These are phyloP conservation scores for Phlegmacium glaucopus DNA, from an alignment of 768 basidiomycete species.

Conservation along the genomic window DNA sequence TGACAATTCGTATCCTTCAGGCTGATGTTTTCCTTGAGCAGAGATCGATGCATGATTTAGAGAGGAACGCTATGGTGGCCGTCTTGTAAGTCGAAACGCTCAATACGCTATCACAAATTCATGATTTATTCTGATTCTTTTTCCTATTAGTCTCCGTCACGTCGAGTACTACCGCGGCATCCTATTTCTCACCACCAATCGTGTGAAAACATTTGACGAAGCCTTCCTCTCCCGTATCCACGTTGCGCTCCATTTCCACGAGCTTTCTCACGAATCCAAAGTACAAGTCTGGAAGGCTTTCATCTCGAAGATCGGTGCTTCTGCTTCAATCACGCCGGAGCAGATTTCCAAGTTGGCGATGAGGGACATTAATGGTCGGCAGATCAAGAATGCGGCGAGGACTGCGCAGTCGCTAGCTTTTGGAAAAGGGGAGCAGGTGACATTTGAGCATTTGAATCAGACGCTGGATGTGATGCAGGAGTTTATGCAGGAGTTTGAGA, in stretches of 20 bases:
- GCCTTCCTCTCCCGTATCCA: conserved; percentile 69
- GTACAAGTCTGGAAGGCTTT: conserved; percentile 65
- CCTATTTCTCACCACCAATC: conserved; percentile 55
- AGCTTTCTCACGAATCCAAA: conserved; percentile 49
- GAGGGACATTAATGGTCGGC: conserved; percentile 56
- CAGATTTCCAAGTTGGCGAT: conserved; percentile 45
- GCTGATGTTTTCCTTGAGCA: conserved; percentile 75
- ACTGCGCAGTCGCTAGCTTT: conserved; percentile 61
- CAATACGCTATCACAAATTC: background rate
- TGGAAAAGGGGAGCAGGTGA: conserved; percentile 42
- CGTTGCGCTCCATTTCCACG: conserved; percentile 62
- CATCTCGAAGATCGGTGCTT: conserved; percentile 41
- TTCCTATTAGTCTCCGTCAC: conserved; percentile 43
- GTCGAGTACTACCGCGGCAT: conserved; percentile 57
- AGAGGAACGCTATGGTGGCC: conserved; percentile 71
- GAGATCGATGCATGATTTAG: conserved; percentile 58
- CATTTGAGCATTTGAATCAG: conserved; percentile 49
- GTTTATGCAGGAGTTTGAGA: conserved; percentile 46
- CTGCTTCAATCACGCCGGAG: conserved; percentile 32
- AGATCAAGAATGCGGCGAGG: conserved; percentile 68
- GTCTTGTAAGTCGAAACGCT: conserved; percentile 43
- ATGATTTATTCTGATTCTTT: conserved; percentile 22
- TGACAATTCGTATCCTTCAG: background rate
- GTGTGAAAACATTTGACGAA: conserved; percentile 59
- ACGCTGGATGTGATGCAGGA: conserved; percentile 63